A percentile compares a stretch with the other conserved stretches of the same genome.
Evolutionary conservation across 371 early-diverging fungal species (phyloP).

Genomic region (Rhizopus stolonifer): DNA sequence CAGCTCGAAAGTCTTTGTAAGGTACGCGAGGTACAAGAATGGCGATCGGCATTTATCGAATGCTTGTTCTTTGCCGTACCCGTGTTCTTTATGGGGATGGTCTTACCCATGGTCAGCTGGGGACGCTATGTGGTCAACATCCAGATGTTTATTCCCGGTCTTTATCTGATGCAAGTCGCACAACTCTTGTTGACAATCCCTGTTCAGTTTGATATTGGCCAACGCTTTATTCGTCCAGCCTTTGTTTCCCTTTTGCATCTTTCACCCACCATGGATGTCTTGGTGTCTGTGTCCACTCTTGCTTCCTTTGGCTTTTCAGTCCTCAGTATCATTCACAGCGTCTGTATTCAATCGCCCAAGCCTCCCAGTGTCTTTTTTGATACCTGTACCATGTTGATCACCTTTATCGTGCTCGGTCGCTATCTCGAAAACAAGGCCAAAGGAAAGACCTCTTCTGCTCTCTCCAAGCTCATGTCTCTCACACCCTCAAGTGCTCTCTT

Average conservation of each 20-base stretch:
- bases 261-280: constrained; percentile 95
- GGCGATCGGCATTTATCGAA: constrained; percentile 66
- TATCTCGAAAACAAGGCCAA: constrained; percentile 93
- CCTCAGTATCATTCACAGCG: constrained; percentile 50
- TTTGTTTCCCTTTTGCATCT: constrained; percentile 78
- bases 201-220: constrained; percentile 89
- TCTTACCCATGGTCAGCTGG: constrained; percentile 69
- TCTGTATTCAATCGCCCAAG: neutral
- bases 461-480: constrained; percentile 83
- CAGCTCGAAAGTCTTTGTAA: constrained; percentile 89
- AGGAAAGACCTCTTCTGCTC: constrained; percentile 84
- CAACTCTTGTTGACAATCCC: constrained; percentile 76
- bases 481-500: constrained; percentile 71
- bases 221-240: constrained; percentile 76
- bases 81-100: constrained; percentile 83
- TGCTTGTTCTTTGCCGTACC: constrained; percentile 78
- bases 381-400: constrained; percentile 84
- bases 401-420: constrained; percentile 87
- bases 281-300: constrained; percentile 85
- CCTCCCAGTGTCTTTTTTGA: constrained; percentile 63
- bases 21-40: constrained; percentile 83
- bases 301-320: constrained; percentile 79
- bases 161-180: constrained; percentile 59
- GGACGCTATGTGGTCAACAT: constrained; percentile 46
- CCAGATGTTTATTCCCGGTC: constrained; percentile 51